phyloP scores from a whole-genome alignment of 2,329 filamentous ascomycete species.

The Colletotrichum sansevieriae region DNA sequence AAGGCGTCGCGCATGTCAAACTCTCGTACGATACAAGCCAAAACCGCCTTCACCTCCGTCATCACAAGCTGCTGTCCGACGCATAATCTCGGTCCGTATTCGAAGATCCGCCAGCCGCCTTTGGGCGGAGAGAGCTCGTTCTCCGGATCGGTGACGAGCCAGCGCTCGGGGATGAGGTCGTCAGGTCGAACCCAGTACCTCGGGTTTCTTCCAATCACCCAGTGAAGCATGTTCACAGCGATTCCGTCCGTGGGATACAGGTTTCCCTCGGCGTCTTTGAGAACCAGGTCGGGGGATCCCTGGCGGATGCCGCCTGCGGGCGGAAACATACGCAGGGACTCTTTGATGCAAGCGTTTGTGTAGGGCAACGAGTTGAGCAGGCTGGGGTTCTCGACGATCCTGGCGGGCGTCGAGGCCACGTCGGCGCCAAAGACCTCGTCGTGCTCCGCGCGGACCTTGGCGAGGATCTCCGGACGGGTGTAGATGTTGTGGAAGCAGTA shows the following conservation, averaged over 20 bases:
- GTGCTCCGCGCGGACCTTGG: slow-evolving; percentile 58
- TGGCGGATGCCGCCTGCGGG: slow-evolving; percentile 60
- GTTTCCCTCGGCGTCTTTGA: slow-evolving; percentile 57
- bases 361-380: slow-evolving; percentile 66
- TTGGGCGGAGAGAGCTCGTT: slow-evolving; percentile 40
- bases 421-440: slow-evolving; percentile 61
- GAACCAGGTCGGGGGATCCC: slow-evolving; percentile 53
- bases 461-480: slow-evolving; percentile 48
- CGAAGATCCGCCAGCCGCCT: slow-evolving; percentile 65
- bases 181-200: slow-evolving; percentile 57
- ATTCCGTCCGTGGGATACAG: slow-evolving; percentile 60
- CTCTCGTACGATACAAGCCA: slow-evolving; percentile 60
- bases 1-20: slow-evolving; percentile 54
- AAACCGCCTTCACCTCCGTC: slow-evolving; percentile 59
- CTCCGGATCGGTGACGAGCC: slow-evolving; percentile 46
- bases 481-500: slow-evolving; percentile 48
- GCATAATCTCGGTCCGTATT: slow-evolving; percentile 65
- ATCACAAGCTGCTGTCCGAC: slow-evolving; percentile 57
- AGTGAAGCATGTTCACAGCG: slow-evolving; percentile 56
- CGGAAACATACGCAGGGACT: slow-evolving; percentile 66
- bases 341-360: slow-evolving; percentile 67
- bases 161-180: slow-evolving; percentile 64
- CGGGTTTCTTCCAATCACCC: slow-evolving; percentile 54
- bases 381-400: slow-evolving; percentile 51
- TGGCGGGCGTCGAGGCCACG: slow-evolving; percentile 4